Evolutionary conservation across 805 yeast genomes (phyloP), one percentile per base, ranked within the genome.

Genomic region (Wickerhamiella nectarea): DNA sequence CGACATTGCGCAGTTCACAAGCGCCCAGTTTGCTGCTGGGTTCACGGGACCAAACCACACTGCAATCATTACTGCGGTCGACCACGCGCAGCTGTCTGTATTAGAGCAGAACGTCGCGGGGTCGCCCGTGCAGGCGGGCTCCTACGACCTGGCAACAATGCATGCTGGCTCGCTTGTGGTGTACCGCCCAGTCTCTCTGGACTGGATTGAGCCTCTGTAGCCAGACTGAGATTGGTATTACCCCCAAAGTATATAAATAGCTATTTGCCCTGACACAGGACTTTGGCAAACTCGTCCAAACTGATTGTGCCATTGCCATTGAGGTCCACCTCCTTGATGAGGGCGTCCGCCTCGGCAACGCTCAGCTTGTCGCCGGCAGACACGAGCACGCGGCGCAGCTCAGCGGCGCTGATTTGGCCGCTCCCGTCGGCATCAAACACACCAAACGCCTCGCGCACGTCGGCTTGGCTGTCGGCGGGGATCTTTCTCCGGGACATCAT

Each of bases 391-490:
- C 89, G 95, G 65, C 93, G 80, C 61, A 89, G 75, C 68, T 89
- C 98, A 47, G 95, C 91, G 50, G 95, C 91, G 46, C 94, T 80
- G 61, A 89, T 89, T 64, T 82, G 81, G 52, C 98, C 98, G 62
- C 89, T 95, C 48, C 95, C 95, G 62, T 91, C 66, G 44, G 70
- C 64, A 68, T 91, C 98, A 60, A 89, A 91, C 33, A 89, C 98
- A 66, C 86, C 87, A 73, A 89, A 91, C 12, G 98, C 97, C 66
- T 89, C 98, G 51, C 89, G 75, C 52, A 91, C 76, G 65, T 91
- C 98, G 54, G 93, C 96, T 66, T 91, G 96, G 34, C 89, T 80
- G 63, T 91, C 98, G 49, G 89, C 85, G 56, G 87, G 94, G 68
- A 85, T 89, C 75, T 89, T 78, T 61, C 91, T 93, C 59, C 89